Conservation (phyloP, 139 green algal genomes). For the Prasinococcaceae sp. region DNA sequence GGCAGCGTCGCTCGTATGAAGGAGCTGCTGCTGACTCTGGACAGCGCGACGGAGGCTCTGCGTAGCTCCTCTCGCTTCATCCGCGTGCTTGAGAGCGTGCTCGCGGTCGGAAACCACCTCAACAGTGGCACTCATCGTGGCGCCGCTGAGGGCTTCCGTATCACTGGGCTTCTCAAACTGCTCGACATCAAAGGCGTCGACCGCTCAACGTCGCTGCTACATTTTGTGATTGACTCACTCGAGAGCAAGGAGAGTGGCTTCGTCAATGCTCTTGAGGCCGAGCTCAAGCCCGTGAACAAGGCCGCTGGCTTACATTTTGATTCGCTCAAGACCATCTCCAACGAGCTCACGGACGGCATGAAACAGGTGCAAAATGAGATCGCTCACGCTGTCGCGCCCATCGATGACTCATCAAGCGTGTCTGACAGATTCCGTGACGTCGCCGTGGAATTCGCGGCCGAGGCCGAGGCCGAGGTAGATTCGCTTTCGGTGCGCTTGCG, state of each 20-base stretch:
- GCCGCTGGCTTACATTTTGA: slow-evolving; percentile 9
- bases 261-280: slow-evolving; percentile 4
- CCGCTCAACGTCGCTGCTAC: slow-evolving; percentile 53
- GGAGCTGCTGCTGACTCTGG: not conserved
- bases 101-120: slow-evolving; percentile 50
- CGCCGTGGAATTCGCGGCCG: slow-evolving; percentile 11
- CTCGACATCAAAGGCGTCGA: slow-evolving; percentile 45
- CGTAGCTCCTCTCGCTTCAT: slow-evolving; percentile 9
- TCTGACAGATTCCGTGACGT: slow-evolving; percentile 16
- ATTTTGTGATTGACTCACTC: slow-evolving; percentile 47
- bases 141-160: slow-evolving; percentile 37
- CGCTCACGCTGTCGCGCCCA: not conserved
- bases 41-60: slow-evolving; percentile 26
- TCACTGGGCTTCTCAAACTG: slow-evolving; percentile 39
- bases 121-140: slow-evolving; percentile 43
- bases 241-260: slow-evolving; percentile 9
- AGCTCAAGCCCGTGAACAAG: slow-evolving; percentile 8
- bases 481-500: not conserved
- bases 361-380: slow-evolving; percentile 14
- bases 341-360: slow-evolving; percentile 7
- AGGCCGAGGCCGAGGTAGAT: slow-evolving; percentile 6
- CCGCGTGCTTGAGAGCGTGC: slow-evolving; percentile 31
- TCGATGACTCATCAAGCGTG: not conserved
- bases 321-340: not conserved
- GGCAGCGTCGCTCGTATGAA: not conserved